A percentile compares a stretch with the other conserved stretches of the same genome.
Conservation (phyloP, 2,329 filamentous ascomycete species). For the Aspergillus amoenus region DNA sequence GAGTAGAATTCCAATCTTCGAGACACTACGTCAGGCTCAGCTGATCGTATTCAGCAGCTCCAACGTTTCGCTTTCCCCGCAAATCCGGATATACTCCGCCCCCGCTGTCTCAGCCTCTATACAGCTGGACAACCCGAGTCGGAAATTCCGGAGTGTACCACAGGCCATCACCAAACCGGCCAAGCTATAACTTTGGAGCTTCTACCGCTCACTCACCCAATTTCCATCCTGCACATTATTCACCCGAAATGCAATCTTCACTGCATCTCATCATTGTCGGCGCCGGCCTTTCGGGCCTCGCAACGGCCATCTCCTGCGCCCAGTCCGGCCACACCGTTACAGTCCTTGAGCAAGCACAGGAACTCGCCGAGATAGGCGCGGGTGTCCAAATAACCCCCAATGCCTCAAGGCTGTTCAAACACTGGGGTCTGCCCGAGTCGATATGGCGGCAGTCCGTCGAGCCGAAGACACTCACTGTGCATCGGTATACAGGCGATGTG, state of each 20-base stretch:
- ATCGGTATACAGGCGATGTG: slow-evolving; percentile 32
- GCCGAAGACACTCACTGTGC: slow-evolving; percentile 33
- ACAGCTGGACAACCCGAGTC: no score
- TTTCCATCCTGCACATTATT: no score
- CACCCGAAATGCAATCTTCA: slow-evolving; percentile 12
- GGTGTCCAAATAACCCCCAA: slow-evolving; percentile 58
- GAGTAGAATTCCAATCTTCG: no score
- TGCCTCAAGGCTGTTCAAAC: slow-evolving; percentile 29
- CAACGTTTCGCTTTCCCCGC: no score
- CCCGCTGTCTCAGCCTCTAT: no score
- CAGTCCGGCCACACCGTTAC: slow-evolving; percentile 26
- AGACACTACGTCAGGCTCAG: no score
- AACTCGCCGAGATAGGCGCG: slow-evolving; percentile 55
- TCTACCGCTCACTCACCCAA: no score
- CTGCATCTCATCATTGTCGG: slow-evolving; percentile 29
- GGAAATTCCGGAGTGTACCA: no score
- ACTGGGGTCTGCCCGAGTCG: slow-evolving; percentile 28
- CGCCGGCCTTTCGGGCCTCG: slow-evolving; percentile 33
- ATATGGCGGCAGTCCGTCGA: slow-evolving; percentile 32
- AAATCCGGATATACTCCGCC: no score
- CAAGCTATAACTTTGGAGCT: no score
- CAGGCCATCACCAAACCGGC: no score
- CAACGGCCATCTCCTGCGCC: slow-evolving; percentile 29
- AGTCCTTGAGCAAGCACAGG: slow-evolving; percentile 31
- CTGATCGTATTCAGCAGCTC: no score